Evolutionary conservation across 164 flowering plant species (phyloP), one percentile per base, ranked within the genome.

Genomic region (Kalanchoe fedtschenkoi): DNA sequence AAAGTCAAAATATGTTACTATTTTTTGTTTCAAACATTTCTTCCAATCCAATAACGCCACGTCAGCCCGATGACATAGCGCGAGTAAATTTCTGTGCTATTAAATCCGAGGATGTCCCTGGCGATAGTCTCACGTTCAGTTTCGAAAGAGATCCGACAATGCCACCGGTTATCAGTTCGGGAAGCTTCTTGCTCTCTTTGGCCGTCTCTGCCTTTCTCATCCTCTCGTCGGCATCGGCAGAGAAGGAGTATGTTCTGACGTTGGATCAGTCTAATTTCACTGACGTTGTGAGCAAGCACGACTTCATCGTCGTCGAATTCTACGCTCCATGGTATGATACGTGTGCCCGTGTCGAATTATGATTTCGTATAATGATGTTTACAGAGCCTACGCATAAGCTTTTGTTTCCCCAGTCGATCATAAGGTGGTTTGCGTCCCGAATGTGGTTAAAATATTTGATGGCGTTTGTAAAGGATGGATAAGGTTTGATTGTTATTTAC

Each of bases 291-390:
- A 42, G 65, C 65, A 89, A 85, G 65, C 79, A 81, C 58, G 63
- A 76, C 3, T 85, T 91, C 80, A 65, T 89, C 76, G 98, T 91
- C 71, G 95, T 91, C 46, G 98, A 91, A 67, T 91, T 91, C 72
- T 91, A 89, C 77, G 96, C 98, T 61, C 98, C 98, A 19, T 87
- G 98, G 98, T 91, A 80, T 10, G 34, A 0, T 6, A 4, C 21
- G 11, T 41, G 33, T 1, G 16, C 34, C 14, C 60, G 24, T 29
- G 10, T 61, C 3, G 2, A 19, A 14, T 58, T 30, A 44, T 16
- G 1, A 6, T 41, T 29, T 66, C 42, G 24, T 15, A 1, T 15
- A 15, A 1, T 32, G 37, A 15, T 38, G 15, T 29, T 9, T 21
- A 11, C 62, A 9, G 13, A 24, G 34, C 8, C 16, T 26, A 26